Base-by-base conservation (phyloP, 768 basidiomycete genomes). In the Suillus occidentalis region DNA sequence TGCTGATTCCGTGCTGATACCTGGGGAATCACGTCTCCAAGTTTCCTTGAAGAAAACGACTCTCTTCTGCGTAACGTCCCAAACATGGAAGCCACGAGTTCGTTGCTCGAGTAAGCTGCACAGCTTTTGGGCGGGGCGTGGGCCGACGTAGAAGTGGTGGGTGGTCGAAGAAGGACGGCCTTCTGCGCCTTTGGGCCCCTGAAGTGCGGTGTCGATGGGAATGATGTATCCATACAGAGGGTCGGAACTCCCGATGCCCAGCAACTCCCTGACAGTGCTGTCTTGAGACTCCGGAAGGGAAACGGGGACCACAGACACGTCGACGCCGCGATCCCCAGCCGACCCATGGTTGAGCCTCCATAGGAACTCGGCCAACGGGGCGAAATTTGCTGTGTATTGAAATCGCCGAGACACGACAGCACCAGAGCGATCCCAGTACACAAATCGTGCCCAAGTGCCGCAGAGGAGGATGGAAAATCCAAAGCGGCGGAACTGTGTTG, bases 381-480 rank as follows among this genome's bases (percentile, higher is more conserved):
- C 13, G 16, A 70, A 53, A 7, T 68, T 9, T 4, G 58, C 22
- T 20, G 42, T 39, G 70, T 72, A 76, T 43, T 73, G 56, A 63
- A 80, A 71, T 8, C 50, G 10, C 9, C 55, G 34, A 16, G 73
- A 67, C 18, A 79, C 75, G 13, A 74, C 62, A 4, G 71, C 71
- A 14, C 75, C 78, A 22, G 70, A 57, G 9, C 74, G 74, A 65
- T 81, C 80, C 75, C 76, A 81, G 50, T 72, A 71, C 28, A 80
- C 65, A 49, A 81, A 71, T 3, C 78, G 68, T 2, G 74, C 76
- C 52, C 39, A 45, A 2, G 66, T 37, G 9, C 69, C 69, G 57
- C 63, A 71, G 20, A 81, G 65, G 31, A 73, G 61, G 14, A 78
- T 36, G 2, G 70, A 71, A 67, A 81, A 80, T 1, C 73, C 62